Evolutionary conservation across 345 rosid species (phyloP), one percentile per base, ranked within the genome.

Genomic region (Populus ilicifolia): DNA sequence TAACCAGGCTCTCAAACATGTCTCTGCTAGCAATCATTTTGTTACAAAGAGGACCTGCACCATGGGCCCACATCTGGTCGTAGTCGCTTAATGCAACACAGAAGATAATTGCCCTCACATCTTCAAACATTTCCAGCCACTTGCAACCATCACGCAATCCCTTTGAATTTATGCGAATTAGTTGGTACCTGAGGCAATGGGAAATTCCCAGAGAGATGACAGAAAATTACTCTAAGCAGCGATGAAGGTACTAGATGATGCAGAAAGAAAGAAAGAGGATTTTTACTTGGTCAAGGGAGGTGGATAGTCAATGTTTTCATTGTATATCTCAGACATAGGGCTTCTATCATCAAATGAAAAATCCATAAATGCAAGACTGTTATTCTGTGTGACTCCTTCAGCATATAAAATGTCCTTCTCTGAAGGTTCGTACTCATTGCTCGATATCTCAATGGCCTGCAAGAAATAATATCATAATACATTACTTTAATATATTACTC

Each of bases 111-210:
- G 84, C 89, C 63, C 90, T 81, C 52, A 83, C 85, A 12, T 90
- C 91, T 84, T 88, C 91, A 71, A 90, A 90, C 93, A 90, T 90
- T 76, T 86, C 90, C 78, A 90, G 80, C 93, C 90, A 88, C 78
- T 90, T 90, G 78, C 88, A 87, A 9, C 90, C 87, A 21, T 88
- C 89, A 43, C 79, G 77, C 82, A 88, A 76, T 70, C 90, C 93
- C 70, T 83, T 88, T 35, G 93, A 75, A 76, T 85, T 83, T 79
- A 88, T 74, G 73, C 90, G 86, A 62, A 90, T 88, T 11, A 90
- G 83, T 78, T 88, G 90, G 78, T 84, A 90, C 84, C 93, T 90
- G 75, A 69, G 54, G 46, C 54, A 68, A 50, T 25, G 75, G 21
- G 50, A 59, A 67, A 29, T 75, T 44, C 69, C 63, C 59, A 11